phyloP scores from a whole-genome alignment of 495 filamentous ascomycete species.

The Penicillium flavigenum region DNA sequence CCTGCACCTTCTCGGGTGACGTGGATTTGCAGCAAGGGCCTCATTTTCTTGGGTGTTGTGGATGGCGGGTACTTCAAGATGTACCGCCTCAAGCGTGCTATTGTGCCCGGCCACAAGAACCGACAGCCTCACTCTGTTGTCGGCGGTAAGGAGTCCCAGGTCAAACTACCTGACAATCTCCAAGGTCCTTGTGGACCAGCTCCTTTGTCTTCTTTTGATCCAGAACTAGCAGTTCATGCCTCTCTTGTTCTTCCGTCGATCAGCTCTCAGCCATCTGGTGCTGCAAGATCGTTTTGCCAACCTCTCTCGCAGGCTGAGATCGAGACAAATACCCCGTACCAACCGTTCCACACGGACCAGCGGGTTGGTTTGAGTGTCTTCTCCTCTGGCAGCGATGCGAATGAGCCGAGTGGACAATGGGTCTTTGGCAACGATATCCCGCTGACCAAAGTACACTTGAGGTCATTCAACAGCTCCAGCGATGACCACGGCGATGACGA shows the following conservation, averaged over 20 bases:
- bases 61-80: slow-evolving; percentile 56
- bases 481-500: slow-evolving; percentile 54
- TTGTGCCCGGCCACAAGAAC: slow-evolving; percentile 37
- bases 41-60: slow-evolving; percentile 38
- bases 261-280: slow-evolving; percentile 30
- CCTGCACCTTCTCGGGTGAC: slow-evolving; percentile 42
- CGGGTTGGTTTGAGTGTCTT: slow-evolving; percentile 71
- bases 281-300: slow-evolving; percentile 41
- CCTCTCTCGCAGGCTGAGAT: slow-evolving; percentile 83
- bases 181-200: slow-evolving; percentile 40
- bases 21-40: slow-evolving; percentile 41
- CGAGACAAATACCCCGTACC: slow-evolving; percentile 86
- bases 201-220: slow-evolving; percentile 30
- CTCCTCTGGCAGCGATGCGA: slow-evolving; percentile 24
- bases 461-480: slow-evolving; percentile 43
- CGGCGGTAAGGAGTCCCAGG: slow-evolving; percentile 61
- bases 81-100: slow-evolving; percentile 59
- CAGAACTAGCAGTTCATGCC: slow-evolving; percentile 31
- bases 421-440: slow-evolving; percentile 67
- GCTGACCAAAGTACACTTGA: slow-evolving; percentile 61
- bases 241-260: slow-evolving; percentile 38
- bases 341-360: slow-evolving; percentile 86
- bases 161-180: slow-evolving; percentile 54
- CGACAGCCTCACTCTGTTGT: slow-evolving; percentile 52
- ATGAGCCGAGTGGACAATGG: slow-evolving; percentile 51